These are phyloP conservation scores for Ophiostoma pallidulum DNA, from an alignment of 2,329 filamentous ascomycete species.

Conservation along the genomic window DNA sequence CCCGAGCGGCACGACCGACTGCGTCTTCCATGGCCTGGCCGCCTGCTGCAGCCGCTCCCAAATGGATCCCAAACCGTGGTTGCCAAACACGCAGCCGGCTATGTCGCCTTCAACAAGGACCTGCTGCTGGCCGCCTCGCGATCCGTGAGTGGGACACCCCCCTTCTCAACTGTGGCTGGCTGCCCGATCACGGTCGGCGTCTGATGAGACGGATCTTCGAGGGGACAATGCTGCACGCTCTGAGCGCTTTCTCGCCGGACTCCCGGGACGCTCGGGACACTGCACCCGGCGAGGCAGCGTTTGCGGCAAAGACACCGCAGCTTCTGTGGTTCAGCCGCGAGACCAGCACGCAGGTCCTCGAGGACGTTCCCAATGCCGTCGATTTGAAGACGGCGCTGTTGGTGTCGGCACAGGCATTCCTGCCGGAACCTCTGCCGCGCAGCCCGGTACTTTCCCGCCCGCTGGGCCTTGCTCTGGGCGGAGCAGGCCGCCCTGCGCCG, in stretches of 20 bases:
- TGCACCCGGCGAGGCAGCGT: background rate
- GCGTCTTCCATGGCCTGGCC: slow-evolving; percentile 33
- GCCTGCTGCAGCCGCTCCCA: slow-evolving; percentile 19
- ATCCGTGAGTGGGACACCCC: slow-evolving; percentile 22
- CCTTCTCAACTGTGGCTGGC: background rate
- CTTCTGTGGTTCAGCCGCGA: slow-evolving; percentile 25
- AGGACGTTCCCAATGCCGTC: slow-evolving; percentile 26
- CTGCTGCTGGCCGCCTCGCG: slow-evolving; percentile 28
- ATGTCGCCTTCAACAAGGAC: slow-evolving; percentile 25
- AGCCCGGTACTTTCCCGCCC: too few relatives aligned
- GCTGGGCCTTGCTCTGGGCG: too few relatives aligned
- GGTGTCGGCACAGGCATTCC: slow-evolving; percentile 14
- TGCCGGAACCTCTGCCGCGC: too few relatives aligned
- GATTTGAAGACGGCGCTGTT: slow-evolving; percentile 27
- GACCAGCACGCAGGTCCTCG: slow-evolving; percentile 27
- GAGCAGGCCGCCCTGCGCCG: slow-evolving; percentile 15
- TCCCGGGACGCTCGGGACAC: background rate
- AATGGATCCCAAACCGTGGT: slow-evolving; percentile 23
- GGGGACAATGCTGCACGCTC: slow-evolving; percentile 22
- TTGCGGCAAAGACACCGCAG: slow-evolving; percentile 22
- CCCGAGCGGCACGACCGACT: slow-evolving; percentile 32
- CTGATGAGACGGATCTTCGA: slow-evolving; percentile 20
- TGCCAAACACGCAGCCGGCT: slow-evolving; percentile 29
- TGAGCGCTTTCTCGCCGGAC: slow-evolving; percentile 16
- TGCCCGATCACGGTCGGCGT: too few relatives aligned